Evolutionary conservation across 2,329 filamentous ascomycete genomes (phyloP).

Genomic region (Pyricularia sp.): DNA sequence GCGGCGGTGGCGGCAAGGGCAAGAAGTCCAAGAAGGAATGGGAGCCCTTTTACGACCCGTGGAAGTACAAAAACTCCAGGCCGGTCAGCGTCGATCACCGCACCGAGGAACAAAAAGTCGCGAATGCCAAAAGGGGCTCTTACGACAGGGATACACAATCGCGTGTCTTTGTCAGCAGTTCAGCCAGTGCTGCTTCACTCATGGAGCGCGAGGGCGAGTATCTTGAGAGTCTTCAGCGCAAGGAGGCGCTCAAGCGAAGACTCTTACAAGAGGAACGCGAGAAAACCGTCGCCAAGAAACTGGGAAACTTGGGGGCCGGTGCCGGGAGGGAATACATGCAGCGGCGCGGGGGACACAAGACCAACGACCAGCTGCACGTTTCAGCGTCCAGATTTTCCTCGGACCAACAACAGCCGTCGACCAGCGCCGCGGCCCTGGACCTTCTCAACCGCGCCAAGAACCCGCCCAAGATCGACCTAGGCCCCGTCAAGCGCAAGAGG

Average conservation of each 20-base stretch:
- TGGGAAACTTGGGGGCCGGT: constrained; percentile 54
- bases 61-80: constrained; percentile 1
- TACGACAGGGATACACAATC: constrained; percentile 52
- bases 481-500: constrained; percentile 53
- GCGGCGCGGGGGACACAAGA: constrained; percentile 12
- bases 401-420: constrained; percentile 10
- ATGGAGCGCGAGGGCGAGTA: constrained; percentile 55
- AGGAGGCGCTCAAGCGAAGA: constrained; percentile 56
- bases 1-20: constrained; percentile 6
- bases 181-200: constrained; percentile 46
- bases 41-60: background rate
- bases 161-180: constrained; percentile 41
- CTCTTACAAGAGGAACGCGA: constrained; percentile 63
- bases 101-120: constrained; percentile 11
- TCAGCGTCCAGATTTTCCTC: constrained; percentile 1
- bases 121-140: constrained; percentile 8
- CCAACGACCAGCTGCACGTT: constrained; percentile 3
- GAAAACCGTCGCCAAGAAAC: constrained; percentile 58
- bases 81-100: constrained; percentile 6
- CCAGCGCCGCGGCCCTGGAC: constrained; percentile 32
- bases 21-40: background rate
- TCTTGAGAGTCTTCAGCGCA: constrained; percentile 49
- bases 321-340: constrained; percentile 65
- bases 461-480: constrained; percentile 40
- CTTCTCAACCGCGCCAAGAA: constrained; percentile 23